Percentiles rank a stretch among this genome's conserved stretches.
phyloP scores from a whole-genome alignment of 768 basidiomycete genomes.

The Tylopilus sp. region DNA sequence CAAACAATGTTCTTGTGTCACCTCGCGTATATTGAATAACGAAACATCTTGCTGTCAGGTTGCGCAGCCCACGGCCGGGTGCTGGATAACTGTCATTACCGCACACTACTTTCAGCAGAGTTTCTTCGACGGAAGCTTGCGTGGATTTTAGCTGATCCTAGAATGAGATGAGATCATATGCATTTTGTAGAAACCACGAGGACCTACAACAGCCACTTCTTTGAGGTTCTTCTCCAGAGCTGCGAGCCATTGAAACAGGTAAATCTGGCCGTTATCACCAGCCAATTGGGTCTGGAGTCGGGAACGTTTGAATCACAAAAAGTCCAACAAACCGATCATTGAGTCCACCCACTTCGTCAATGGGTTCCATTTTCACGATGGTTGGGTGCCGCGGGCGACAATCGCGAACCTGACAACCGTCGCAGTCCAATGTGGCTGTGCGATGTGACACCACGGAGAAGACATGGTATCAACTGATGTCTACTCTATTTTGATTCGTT shows the following conservation, averaged over 20 bases:
- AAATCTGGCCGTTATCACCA: conserved; percentile 77
- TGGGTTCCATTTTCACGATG: conserved; percentile 21
- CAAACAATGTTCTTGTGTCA: conserved; percentile 83
- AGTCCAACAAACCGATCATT: neutral
- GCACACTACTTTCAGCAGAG: conserved; percentile 64
- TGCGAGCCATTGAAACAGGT: conserved; percentile 82
- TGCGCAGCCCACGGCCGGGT: conserved; percentile 85
- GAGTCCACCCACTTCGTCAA: conserved; percentile 30
- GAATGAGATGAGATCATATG: conserved; percentile 1
- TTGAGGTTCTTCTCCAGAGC: conserved; percentile 57
- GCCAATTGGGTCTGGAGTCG: conserved; percentile 55
- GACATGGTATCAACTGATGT: neutral
- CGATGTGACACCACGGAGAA: neutral
- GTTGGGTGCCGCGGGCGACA: neutral
- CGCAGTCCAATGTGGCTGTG: conserved; percentile 17
- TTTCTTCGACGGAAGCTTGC: conserved; percentile 60
- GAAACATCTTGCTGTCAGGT: conserved; percentile 75
- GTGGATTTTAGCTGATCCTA: conserved; percentile 66
- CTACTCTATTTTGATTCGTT: conserved; percentile 22
- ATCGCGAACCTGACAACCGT: too few species aligned
- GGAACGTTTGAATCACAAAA: conserved; percentile 11
- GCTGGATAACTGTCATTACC: conserved; percentile 65
- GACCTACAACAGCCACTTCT: conserved; percentile 50
- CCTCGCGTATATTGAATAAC: conserved; percentile 70
- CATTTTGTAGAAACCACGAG: neutral